Percentiles rank a stretch among this genome's conserved stretches.
These are phyloP conservation scores for Russula griseocarnosa DNA, from an alignment of 768 basidiomycete species.

Conservation along the genomic window DNA sequence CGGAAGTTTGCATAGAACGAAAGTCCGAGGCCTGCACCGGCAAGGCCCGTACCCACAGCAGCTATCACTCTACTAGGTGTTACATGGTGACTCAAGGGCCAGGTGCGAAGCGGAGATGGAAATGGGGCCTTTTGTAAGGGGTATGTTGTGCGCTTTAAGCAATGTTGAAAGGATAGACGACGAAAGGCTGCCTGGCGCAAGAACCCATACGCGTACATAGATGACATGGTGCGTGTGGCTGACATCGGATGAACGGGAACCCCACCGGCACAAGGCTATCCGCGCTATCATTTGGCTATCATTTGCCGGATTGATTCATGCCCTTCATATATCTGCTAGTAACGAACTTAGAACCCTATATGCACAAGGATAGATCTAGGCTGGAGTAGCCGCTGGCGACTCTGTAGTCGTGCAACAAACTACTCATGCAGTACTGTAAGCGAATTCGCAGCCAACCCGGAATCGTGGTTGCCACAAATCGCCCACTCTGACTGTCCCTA, in stretches of 20 bases:
- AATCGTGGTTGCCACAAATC: too few species aligned
- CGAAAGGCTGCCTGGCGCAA: slow-evolving; percentile 2
- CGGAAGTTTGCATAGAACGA: slow-evolving; percentile 7
- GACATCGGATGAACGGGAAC: not conserved
- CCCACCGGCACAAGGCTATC: too few species aligned
- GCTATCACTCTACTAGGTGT: not conserved
- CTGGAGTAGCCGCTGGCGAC: too few species aligned
- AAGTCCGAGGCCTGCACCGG: slow-evolving; percentile 17
- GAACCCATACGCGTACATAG: slow-evolving; percentile 14
- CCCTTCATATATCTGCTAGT: too few species aligned
- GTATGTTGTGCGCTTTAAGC: not conserved
- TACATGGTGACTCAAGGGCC: not conserved
- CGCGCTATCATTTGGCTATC: too few species aligned
- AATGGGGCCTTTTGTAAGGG: not conserved
- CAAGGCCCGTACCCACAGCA: slow-evolving; percentile 8
- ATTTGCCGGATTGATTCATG: too few species aligned
- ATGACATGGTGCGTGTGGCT: slow-evolving; percentile 18
- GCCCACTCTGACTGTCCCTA: too few species aligned
- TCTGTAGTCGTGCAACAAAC: too few species aligned
- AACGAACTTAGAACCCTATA: too few species aligned
- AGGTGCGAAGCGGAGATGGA: not conserved
- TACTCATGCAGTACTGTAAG: too few species aligned
- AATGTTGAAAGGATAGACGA: not conserved
- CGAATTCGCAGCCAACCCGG: too few species aligned
- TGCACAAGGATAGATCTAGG: too few species aligned